phyloP scores from a whole-genome alignment of 495 filamentous ascomycete genomes.

The Aspergillus incahuasiensis region DNA sequence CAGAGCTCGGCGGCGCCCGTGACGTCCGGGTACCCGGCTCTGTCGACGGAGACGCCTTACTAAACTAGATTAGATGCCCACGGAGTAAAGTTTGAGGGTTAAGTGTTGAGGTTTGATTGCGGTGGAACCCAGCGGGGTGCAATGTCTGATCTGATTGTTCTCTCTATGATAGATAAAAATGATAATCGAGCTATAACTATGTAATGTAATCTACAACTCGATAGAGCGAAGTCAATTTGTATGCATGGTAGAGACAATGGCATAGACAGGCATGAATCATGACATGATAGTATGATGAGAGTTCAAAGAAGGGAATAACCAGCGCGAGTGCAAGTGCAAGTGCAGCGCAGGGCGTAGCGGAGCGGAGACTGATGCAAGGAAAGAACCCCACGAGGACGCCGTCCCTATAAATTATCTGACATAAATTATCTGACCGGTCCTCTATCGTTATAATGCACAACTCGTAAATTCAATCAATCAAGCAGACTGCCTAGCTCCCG shows the following conservation, averaged over 20 bases:
- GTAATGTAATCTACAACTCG: neutral
- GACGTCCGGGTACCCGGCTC: slow-evolving; percentile 19
- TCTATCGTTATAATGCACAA: slow-evolving; percentile 18
- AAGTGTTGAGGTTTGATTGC: neutral
- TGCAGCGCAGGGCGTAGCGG: neutral
- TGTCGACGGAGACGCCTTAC: neutral
- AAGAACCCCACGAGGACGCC: slow-evolving; percentile 6
- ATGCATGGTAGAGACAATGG: neutral
- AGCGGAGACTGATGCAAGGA: neutral
- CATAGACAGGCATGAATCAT: neutral
- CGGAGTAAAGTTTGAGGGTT: too few species aligned
- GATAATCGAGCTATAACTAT: neutral
- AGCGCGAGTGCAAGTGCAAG: neutral
- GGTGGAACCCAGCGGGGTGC: neutral
- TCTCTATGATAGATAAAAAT: neutral
- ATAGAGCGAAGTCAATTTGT: neutral
- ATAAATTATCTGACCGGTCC: slow-evolving; percentile 16
- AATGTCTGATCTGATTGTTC: neutral
- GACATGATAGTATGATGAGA: neutral
- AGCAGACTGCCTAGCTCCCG: neutral
- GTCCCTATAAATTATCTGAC: neutral
- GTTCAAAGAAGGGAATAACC: too few species aligned
- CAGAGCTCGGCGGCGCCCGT: slow-evolving; percentile 37
- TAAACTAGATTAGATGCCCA: too few species aligned
- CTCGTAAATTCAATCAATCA: neutral